Base-by-base conservation (phyloP, 176 grass and related monocot genomes). In the Ensete ventricosum region DNA sequence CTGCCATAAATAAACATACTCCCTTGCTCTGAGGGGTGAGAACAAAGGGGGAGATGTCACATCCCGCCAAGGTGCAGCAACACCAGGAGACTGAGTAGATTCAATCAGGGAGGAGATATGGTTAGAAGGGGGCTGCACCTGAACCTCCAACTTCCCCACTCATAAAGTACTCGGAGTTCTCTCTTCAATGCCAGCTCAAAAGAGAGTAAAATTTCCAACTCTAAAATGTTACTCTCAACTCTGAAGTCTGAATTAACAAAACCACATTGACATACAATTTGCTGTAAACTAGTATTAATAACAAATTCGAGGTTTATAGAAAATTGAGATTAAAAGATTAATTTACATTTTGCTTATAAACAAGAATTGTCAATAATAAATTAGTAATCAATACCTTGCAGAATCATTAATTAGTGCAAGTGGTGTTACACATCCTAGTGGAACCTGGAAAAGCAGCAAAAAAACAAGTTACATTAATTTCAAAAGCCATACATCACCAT, bases 391-490 rank as follows among this genome's bases (percentile, higher is more conserved):
- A 75, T 76, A 98, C 95, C 90, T 94, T 78, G 95, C 88, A 64
- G 95, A 91, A 23, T 91, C 90, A 62, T 94, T 98, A 76, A 98
- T 81, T 79, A 98, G 72, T 14, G 86, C 90, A 85, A 98, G 93
- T 62, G 95, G 95, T 78, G 90, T 98, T 78, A 98, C 95, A 62
- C 87, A 98, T 14, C 95, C 95, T 72, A 98, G 76, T 10, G 90
- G 85, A 20, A 98, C 95, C 94, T 98, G 74, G 29, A 77, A 75
- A 85, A 62, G 50, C 24, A 82, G 52, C 20, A 68, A 75, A 55
- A 55, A 59, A 29, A 69, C 20, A 76, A 14, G 67, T 84, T 71
- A 84, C 50, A 14, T 85, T 69, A 50, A 54, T 51, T 52, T 48
- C 8, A 87, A 67, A 14, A 76, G 50, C 9, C 75, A 24, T 54